These are phyloP conservation scores for Sarocladium strictum DNA, from an alignment of 2,329 filamentous ascomycete genomes.

Conservation along the genomic window DNA sequence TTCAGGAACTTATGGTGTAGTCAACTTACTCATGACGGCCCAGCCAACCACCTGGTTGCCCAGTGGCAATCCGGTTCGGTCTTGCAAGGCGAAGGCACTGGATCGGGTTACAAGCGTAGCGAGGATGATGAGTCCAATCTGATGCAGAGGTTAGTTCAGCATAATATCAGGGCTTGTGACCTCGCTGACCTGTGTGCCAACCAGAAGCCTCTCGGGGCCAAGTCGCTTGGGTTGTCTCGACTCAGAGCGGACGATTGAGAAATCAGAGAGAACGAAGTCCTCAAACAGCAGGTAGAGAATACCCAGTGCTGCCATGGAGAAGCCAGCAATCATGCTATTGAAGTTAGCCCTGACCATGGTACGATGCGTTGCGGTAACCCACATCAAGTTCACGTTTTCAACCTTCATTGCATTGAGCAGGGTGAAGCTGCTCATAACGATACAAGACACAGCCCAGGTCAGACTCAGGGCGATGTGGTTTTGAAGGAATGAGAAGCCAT, in stretches of 20 bases:
- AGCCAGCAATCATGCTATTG: conserved; percentile 64
- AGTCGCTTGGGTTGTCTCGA: conserved; percentile 1
- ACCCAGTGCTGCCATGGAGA: conserved; percentile 71
- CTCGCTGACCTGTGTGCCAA: conserved; percentile 57
- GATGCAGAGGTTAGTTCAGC: conserved; percentile 3
- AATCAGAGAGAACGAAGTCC: conserved; percentile 48
- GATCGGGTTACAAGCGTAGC: conserved; percentile 83
- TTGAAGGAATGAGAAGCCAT: conserved; percentile 67
- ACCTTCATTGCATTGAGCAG: conserved; percentile 80
- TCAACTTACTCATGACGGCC: conserved; percentile 61
- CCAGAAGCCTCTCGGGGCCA: conserved; percentile 44
- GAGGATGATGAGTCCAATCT: conserved; percentile 72
- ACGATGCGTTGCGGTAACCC: conserved; percentile 23
- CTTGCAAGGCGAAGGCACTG: conserved; percentile 77
- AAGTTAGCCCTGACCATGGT: conserved; percentile 11
- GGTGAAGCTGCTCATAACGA: conserved; percentile 86
- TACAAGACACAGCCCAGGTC: conserved; percentile 72
- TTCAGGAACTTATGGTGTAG: not conserved
- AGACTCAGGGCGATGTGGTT: conserved; percentile 57
- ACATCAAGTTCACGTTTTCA: conserved; percentile 73
- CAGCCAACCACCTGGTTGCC: conserved; percentile 88
- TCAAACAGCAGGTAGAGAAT: conserved; percentile 76
- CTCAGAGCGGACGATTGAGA: conserved; percentile 20
- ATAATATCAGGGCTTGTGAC: not conserved
- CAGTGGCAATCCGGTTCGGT: conserved; percentile 74